phyloP scores from a whole-genome alignment of 345 rosid species.

The Diplotaxis tenuifolia region DNA sequence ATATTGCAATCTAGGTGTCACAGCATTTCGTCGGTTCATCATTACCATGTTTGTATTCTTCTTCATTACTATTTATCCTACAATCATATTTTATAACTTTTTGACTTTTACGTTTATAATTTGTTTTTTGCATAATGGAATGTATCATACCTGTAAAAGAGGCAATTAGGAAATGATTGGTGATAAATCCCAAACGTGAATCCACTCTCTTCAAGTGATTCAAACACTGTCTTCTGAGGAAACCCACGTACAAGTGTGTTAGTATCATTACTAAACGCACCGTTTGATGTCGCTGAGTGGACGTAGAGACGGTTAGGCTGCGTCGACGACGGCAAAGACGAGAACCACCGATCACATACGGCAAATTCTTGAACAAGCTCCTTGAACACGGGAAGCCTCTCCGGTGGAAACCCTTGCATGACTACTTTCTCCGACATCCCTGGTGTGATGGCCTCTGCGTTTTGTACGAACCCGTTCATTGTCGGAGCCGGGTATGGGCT shows the following conservation, averaged over 20 bases:
- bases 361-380: constrained; percentile 62
- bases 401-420: constrained; percentile 77
- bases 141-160: constrained; percentile 51
- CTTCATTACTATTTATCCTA: not conserved
- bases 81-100: not conserved
- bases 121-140: not conserved
- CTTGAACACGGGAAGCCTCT: constrained; percentile 57
- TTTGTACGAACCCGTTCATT: constrained; percentile 71
- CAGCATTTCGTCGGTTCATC: not conserved
- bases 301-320: constrained; percentile 67
- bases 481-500: constrained; percentile 27
- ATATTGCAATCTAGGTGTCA: constrained; percentile 16
- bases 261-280: constrained; percentile 56
- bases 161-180: constrained; percentile 53
- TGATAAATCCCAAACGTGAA: constrained; percentile 58
- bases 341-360: constrained; percentile 76
- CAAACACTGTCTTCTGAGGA: constrained; percentile 72
- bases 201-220: constrained; percentile 63
- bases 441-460: constrained; percentile 45
- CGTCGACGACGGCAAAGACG: constrained; percentile 64
- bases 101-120: not conserved
- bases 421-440: constrained; percentile 61
- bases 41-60: not conserved
- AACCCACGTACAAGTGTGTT: constrained; percentile 50
- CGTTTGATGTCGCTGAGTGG: constrained; percentile 73